Percentiles rank a stretch among this genome's conserved stretches.
These are phyloP conservation scores for Acephala macrosclerotiorum DNA, from an alignment of 2,329 filamentous ascomycete species.

Conservation along the genomic window DNA sequence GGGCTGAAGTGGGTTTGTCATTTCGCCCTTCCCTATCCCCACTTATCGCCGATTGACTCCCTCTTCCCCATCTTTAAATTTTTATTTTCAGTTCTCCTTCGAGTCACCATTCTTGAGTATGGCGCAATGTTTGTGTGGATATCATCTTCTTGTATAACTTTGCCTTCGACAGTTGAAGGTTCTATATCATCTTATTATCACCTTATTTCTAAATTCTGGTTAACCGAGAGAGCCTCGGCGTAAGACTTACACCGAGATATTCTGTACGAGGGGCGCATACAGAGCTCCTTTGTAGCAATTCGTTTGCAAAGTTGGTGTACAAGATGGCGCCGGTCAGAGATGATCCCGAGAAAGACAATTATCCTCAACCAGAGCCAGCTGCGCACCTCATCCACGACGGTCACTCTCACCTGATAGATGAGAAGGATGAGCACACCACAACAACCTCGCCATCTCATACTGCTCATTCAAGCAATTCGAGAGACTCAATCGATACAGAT, in stretches of 20 bases:
- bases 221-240: conserved; percentile 19
- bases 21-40: conserved; percentile 12
- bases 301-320: conserved; percentile 3
- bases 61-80: neutral
- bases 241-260: neutral
- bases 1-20: conserved; percentile 19
- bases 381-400: conserved; percentile 5
- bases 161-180: neutral
- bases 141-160: conserved; percentile 2
- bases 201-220: neutral
- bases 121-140: neutral
- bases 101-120: neutral
- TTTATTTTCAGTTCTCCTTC: neutral
- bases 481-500: conserved; percentile 38
- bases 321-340: conserved; percentile 28
- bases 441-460: conserved; percentile 27
- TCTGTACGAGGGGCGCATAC: neutral
- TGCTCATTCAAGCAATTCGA: conserved; percentile 32
- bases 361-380: conserved; percentile 14
- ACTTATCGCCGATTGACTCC: conserved; percentile 7
- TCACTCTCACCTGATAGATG: conserved; percentile 16
- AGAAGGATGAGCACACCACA: conserved; percentile 32
- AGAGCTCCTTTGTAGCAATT: neutral
- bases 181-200: conserved; percentile 10
- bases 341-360: conserved; percentile 32